A percentile compares a stretch with the other conserved stretches of the same genome.
Evolutionary conservation across 2,329 filamentous ascomycete species (phyloP).

Genomic region (Diaporthe australafricana): DNA sequence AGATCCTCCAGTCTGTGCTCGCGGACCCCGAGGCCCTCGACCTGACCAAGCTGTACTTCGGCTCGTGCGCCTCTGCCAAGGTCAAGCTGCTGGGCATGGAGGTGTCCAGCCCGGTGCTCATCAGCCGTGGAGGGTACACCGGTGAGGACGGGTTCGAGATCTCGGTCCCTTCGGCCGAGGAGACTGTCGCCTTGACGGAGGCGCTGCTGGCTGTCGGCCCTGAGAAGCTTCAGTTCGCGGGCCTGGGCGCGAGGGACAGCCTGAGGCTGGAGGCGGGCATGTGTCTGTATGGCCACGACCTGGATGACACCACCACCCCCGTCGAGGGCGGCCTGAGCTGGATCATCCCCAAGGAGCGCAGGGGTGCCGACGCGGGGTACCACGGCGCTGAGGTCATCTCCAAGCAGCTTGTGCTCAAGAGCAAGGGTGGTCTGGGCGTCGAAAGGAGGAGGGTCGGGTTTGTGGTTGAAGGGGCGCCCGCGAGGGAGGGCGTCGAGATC

Average conservation of each 20-base stretch:
- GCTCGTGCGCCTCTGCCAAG: conserved; percentile 75
- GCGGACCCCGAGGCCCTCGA: conserved; percentile 61
- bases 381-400: conserved; percentile 85
- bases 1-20: conserved; percentile 75
- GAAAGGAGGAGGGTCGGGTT: conserved; percentile 82
- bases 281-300: conserved; percentile 99
- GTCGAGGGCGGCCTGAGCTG: conserved; percentile 72
- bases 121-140: conserved; percentile 93
- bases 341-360: conserved; percentile 86
- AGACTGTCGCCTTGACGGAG: conserved; percentile 75
- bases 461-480: conserved; percentile 85
- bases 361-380: conserved; percentile 76
- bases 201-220: conserved; percentile 75
- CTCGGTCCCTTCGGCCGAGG: conserved; percentile 75
- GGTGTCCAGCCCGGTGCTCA: conserved; percentile 68
- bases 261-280: conserved; percentile 95
- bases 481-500: conserved; percentile 88
- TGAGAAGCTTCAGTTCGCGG: conserved; percentile 79
- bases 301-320: conserved; percentile 79
- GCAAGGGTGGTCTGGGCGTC: conserved; percentile 78
- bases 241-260: conserved; percentile 90
- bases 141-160: conserved; percentile 99
- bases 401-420: conserved; percentile 78
- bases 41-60: conserved; percentile 83
- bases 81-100: conserved; percentile 69